Conservation (phyloP, 495 filamentous ascomycete species). For the Penicillium turbatum region DNA sequence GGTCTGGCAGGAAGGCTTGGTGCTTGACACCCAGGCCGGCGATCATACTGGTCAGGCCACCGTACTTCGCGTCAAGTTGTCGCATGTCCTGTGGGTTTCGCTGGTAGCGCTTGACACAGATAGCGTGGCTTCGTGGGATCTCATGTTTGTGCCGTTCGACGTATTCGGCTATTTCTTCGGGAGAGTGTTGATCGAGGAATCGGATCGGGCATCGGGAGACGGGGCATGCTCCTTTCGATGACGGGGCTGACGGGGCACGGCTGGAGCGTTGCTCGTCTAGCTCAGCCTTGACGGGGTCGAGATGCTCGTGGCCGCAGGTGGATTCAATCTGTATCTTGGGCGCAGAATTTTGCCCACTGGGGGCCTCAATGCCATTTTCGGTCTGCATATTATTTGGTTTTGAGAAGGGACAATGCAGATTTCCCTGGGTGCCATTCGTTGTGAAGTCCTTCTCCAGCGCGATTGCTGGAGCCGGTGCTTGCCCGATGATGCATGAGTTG, state of each 20-base stretch:
- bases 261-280: slow-evolving; percentile 36
- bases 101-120: slow-evolving; percentile 84
- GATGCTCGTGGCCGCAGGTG: slow-evolving; percentile 34
- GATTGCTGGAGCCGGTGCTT: slow-evolving; percentile 31
- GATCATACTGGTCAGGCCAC: slow-evolving; percentile 84
- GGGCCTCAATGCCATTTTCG: slow-evolving; percentile 24
- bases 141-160: slow-evolving; percentile 91
- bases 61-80: slow-evolving; percentile 87
- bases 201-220: slow-evolving; percentile 86
- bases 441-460: slow-evolving; percentile 46
- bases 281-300: slow-evolving; percentile 48
- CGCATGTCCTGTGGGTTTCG: slow-evolving; percentile 74
- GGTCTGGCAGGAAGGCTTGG: slow-evolving; percentile 68
- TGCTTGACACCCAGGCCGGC: slow-evolving; percentile 79
- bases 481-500: slow-evolving; percentile 40
- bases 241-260: slow-evolving; percentile 43
- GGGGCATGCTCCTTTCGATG: slow-evolving; percentile 63
- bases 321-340: slow-evolving; percentile 29
- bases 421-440: slow-evolving; percentile 41
- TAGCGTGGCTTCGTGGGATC: slow-evolving; percentile 81
- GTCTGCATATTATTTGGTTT: slow-evolving; percentile 27
- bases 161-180: slow-evolving; percentile 85
- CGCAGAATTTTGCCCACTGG: slow-evolving; percentile 23
- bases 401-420: slow-evolving; percentile 45
- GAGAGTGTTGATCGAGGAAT: slow-evolving; percentile 81